Conservation (phyloP, 2,329 filamentous ascomycete genomes). For the Cladosporium colombiae region DNA sequence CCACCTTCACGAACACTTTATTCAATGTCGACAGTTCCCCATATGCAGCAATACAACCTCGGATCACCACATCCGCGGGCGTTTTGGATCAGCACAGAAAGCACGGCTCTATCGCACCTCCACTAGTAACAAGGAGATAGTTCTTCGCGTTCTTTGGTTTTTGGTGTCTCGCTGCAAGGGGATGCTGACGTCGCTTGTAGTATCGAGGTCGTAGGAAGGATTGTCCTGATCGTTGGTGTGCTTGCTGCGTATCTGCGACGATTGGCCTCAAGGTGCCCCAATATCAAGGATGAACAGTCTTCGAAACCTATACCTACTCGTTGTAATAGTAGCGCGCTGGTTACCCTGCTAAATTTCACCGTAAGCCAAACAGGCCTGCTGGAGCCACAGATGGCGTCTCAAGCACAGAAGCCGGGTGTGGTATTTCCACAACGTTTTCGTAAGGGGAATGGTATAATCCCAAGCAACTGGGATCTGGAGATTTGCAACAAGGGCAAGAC, state of each 20-base stretch:
- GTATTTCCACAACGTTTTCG: neutral
- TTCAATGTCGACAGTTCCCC: neutral
- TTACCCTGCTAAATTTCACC: neutral
- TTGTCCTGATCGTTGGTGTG: neutral
- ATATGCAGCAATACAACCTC: neutral
- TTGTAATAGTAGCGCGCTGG: neutral
- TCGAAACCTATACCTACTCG: neutral
- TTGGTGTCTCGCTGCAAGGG: neutral
- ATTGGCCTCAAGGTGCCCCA: neutral
- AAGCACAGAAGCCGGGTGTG: neutral
- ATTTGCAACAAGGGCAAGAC: neutral
- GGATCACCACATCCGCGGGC: neutral
- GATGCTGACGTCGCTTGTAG: neutral
- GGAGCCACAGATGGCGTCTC: neutral
- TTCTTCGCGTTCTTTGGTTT: neutral
- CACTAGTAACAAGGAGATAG: neutral
- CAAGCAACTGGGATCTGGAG: neutral
- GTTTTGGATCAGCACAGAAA: neutral
- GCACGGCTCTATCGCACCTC: neutral
- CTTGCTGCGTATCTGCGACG: neutral
- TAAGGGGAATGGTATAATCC: neutral
- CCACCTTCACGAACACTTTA: neutral
- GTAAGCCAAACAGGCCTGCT: neutral
- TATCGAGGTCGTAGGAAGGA: neutral
- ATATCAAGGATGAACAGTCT: neutral